A percentile compares a stretch with the other conserved stretches of the same genome.
These are phyloP conservation scores for Anisodus tanguticus DNA, from an alignment of 257 asterid genomes.

Conservation along the genomic window DNA sequence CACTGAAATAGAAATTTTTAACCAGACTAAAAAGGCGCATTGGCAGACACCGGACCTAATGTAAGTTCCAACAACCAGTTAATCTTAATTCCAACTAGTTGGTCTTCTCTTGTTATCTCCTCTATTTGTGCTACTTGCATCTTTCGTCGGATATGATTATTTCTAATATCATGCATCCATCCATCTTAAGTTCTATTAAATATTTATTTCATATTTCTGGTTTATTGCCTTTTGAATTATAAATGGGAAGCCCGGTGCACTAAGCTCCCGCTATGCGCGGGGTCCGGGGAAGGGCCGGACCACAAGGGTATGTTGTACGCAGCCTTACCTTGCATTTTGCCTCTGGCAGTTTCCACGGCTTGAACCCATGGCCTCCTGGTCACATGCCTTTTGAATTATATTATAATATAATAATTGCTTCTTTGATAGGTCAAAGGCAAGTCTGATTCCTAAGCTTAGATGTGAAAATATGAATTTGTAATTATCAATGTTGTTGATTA, in stretches of 20 bases:
- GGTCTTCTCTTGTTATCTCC: neutral
- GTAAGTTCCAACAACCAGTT: neutral
- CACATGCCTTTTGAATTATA: neutral
- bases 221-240: neutral
- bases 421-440: neutral
- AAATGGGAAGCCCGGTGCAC: no score
- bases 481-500: conserved; percentile 6
- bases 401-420: neutral
- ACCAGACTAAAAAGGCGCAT: neutral
- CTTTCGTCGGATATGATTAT: neutral
- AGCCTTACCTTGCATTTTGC: no score
- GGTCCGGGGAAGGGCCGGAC: no score
- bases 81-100: conserved; percentile 14
- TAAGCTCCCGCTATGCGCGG: no score
- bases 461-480: neutral
- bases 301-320: no score
- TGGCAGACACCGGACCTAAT: neutral
- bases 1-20: neutral
- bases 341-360: no score
- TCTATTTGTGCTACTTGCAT: neutral
- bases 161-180: neutral
- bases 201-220: neutral
- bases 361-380: no score
- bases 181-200: conserved; percentile 9
- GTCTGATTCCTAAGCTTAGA: neutral